These are phyloP conservation scores for Wickerhamiella lipophila DNA, from an alignment of 805 yeast species.

Conservation along the genomic window DNA sequence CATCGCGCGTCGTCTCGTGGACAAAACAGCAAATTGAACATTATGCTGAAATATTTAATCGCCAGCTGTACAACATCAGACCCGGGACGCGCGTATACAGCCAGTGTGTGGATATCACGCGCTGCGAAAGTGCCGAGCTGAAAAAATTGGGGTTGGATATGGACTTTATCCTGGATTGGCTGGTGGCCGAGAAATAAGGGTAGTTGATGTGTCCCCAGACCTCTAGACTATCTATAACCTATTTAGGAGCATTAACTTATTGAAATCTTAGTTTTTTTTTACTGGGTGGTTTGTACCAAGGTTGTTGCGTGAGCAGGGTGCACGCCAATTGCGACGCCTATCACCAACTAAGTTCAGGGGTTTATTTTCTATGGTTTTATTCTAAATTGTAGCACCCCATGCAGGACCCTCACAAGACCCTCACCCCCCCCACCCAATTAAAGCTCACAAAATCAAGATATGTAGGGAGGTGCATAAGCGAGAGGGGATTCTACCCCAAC, in stretches of 20 bases:
- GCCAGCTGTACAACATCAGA: conserved; percentile 43
- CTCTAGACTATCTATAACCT: too few relatives aligned
- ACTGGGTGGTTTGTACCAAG: too few relatives aligned
- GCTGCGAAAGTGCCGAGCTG: conserved; percentile 48
- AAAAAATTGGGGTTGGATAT: conserved; percentile 59
- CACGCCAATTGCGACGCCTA: too few relatives aligned
- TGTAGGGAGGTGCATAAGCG: background rate
- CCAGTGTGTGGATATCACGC: conserved; percentile 42
- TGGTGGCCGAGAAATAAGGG: background rate
- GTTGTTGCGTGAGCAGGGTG: too few relatives aligned
- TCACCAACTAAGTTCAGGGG: too few relatives aligned
- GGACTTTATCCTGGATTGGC: conserved; percentile 49
- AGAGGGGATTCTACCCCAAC: background rate
- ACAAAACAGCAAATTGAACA: conserved; percentile 48
- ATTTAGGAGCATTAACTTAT: background rate
- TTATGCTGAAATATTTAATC: conserved; percentile 47
- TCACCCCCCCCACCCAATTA: background rate
- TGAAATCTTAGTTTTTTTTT: too few relatives aligned
- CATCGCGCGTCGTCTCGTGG: conserved; percentile 66
- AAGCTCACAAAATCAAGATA: background rate
- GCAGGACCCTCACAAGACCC: background rate
- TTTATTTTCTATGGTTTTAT: too few relatives aligned
- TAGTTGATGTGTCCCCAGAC: too few relatives aligned
- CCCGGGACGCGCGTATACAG: conserved; percentile 40
- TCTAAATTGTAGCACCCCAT: too few relatives aligned